Conservation (phyloP, 768 basidiomycete species). For the Leccinum subtestaceum region DNA sequence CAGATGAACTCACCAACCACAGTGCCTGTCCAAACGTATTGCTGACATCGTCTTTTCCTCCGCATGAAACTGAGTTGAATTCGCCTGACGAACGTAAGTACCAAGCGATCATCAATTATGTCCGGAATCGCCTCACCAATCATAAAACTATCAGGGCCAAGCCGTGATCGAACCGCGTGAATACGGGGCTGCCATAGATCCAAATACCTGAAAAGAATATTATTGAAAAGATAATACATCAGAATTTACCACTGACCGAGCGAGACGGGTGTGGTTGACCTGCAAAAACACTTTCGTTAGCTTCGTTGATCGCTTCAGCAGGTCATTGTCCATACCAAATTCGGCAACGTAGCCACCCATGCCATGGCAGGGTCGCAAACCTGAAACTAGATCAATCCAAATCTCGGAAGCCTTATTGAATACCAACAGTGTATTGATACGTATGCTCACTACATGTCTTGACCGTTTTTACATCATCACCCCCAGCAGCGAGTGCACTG, state of each 20-base stretch:
- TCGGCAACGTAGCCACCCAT: not conserved
- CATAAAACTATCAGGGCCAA: conserved; percentile 48
- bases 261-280: conserved; percentile 54
- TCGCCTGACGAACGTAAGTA: conserved; percentile 36
- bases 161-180: conserved; percentile 41
- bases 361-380: not conserved
- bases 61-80: conserved; percentile 55
- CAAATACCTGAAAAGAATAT: conserved; percentile 39
- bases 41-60: conserved; percentile 47
- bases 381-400: not conserved
- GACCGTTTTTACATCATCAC: conserved; percentile 40
- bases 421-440: conserved; percentile 50
- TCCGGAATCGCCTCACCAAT: conserved; percentile 34
- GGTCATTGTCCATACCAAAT: not conserved
- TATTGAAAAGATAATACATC: not conserved
- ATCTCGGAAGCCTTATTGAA: not conserved
- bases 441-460: conserved; percentile 52
- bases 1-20: conserved; percentile 41
- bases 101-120: not conserved
- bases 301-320: not conserved
- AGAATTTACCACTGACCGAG: conserved; percentile 33
- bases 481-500: conserved; percentile 48
- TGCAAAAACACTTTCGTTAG: conserved; percentile 13
- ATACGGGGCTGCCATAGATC: conserved; percentile 57
- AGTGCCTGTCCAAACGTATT: conserved; percentile 56